These are phyloP conservation scores for Globisporangium nodosum DNA, from an alignment of 352 stramenopile genomes.

Conservation along the genomic window DNA sequence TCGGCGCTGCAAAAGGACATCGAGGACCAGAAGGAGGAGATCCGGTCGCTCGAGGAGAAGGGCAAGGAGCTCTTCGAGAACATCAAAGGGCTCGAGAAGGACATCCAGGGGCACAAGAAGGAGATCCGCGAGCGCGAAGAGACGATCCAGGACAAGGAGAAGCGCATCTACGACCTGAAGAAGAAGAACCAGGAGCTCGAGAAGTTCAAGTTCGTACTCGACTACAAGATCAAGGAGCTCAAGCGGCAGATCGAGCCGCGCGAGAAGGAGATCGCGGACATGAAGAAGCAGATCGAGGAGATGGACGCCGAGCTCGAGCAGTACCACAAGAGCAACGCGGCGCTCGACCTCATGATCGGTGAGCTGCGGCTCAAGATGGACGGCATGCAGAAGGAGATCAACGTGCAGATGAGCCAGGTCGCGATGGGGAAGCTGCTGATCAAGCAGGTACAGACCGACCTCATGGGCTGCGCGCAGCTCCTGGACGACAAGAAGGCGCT, in stretches of 20 bases:
- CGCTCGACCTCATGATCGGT: slow-evolving; percentile 93
- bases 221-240: slow-evolving; percentile 97
- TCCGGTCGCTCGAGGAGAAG: slow-evolving; percentile 87
- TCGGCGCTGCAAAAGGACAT: slow-evolving; percentile 91
- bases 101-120: slow-evolving; percentile 91
- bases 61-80: slow-evolving; percentile 91
- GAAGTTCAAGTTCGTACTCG: slow-evolving; percentile 97
- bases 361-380: slow-evolving; percentile 93
- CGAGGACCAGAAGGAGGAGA: slow-evolving; percentile 94
- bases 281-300: slow-evolving; percentile 95
- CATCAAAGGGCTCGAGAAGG: slow-evolving; percentile 90
- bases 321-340: slow-evolving; percentile 94
- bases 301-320: slow-evolving; percentile 94
- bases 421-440: slow-evolving; percentile 59
- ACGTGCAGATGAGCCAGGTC: slow-evolving; percentile 60
- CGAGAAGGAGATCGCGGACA: slow-evolving; percentile 92
- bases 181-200: slow-evolving; percentile 97
- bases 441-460: slow-evolving; percentile 74
- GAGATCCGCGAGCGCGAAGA: slow-evolving; percentile 92
- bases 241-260: slow-evolving; percentile 95
- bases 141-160: slow-evolving; percentile 95
- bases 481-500: slow-evolving; percentile 76
- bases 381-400: slow-evolving; percentile 83
- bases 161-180: slow-evolving; percentile 96
- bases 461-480: slow-evolving; percentile 65